These are phyloP conservation scores for Lactarius akahatsu DNA, from an alignment of 768 basidiomycete species.

Conservation along the genomic window DNA sequence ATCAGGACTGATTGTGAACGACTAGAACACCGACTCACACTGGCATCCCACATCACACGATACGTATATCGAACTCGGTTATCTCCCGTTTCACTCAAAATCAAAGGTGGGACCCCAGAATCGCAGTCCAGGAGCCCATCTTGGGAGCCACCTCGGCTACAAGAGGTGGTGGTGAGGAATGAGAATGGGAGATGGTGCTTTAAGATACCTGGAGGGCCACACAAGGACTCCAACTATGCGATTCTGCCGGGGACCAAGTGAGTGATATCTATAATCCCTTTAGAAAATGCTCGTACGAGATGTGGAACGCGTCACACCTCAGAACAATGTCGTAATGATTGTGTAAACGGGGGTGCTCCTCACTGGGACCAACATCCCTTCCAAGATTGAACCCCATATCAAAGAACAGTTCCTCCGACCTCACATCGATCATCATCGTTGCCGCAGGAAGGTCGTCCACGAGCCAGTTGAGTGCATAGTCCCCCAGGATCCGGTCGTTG, in stretches of 20 bases:
- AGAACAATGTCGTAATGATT: conserved; percentile 92
- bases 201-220: conserved; percentile 55
- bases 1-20: conserved; percentile 4
- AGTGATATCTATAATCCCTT: conserved; percentile 66
- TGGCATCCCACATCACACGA: conserved; percentile 80
- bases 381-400: conserved; percentile 96
- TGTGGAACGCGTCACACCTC: conserved; percentile 44
- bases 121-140: conserved; percentile 55
- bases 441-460: conserved; percentile 92
- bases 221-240: conserved; percentile 93
- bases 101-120: conserved; percentile 45
- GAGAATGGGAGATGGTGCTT: background rate
- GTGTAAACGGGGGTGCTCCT: conserved; percentile 68
- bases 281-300: background rate
- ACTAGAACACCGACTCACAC: conserved; percentile 44
- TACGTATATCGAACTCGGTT: conserved; percentile 85
- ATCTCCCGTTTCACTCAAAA: conserved; percentile 56
- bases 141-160: conserved; percentile 65
- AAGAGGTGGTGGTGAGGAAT: background rate
- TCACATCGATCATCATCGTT: conserved; percentile 82
- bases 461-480: conserved; percentile 93
- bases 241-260: conserved; percentile 60
- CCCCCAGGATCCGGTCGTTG: conserved; percentile 86
- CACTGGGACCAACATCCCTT: conserved; percentile 55
- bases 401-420: conserved; percentile 83